Base-by-base conservation (phyloP, 2,329 filamentous ascomycete genomes). In the Gaeumannomyces sp. region DNA sequence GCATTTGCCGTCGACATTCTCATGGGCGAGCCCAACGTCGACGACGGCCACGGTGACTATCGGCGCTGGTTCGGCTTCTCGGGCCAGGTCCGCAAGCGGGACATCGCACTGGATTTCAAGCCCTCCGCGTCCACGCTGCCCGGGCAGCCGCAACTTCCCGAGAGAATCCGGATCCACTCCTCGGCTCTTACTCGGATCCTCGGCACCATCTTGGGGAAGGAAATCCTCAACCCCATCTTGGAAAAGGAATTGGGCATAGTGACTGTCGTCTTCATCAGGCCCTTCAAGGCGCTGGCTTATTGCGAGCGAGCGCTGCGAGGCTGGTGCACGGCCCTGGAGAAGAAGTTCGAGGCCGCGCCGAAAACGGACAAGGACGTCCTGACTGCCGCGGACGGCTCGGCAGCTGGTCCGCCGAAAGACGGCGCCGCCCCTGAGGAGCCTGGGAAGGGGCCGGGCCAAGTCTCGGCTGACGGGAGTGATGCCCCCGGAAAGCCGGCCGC, bases 271-370 rank as follows among this genome's bases (percentile, higher is more conserved):
- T n/a, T 56, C 57, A 28, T 29, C 57, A 28, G 57, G 79, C n/a
- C 80, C 77, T 0, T 80, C 10, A 53, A 53, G 45, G 45, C 45
- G 22, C 45, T 53, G 10, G n/a, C 22, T 25, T 53, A 53, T 53
- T 11, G 6, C n/a, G 45, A 53, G 45, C 45, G 22, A 25, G 22
- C 22, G 45, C 45, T 53, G n/a, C 45, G 45, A n/a, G 8, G 25
- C 22, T 53, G 22, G 45, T 53, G 45, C 45, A 53, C 45, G 22
- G 45, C 19, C 19, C n/a, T 53, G 2, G 45, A 45, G 10, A 45
- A 29, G 1, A 56, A 58, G 28, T 4, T 63, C 2, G 27, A 57
- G 3, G 1, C 16, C 1, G 11, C 22, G 8, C 11, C 27, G 1
- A 2, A 16, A 7, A 64, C 10, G 13, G 10, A n/a, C 45, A 38